Evolutionary conservation across 2,329 filamentous ascomycete genomes (phyloP), one percentile per base, ranked within the genome.

Genomic region (Fonsecaea erecta): DNA sequence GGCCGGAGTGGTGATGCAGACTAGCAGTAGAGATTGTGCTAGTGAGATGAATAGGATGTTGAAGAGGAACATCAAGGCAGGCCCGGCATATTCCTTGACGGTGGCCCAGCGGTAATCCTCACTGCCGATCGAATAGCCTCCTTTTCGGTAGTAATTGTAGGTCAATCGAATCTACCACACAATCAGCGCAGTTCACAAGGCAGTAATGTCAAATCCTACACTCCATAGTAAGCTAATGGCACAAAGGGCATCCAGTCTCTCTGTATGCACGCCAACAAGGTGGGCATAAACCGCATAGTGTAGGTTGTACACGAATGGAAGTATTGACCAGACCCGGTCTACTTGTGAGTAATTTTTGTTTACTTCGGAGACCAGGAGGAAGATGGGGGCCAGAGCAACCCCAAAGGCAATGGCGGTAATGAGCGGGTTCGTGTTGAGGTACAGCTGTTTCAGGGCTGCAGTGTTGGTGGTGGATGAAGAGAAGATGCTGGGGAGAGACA

Each of bases 341-440:
- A 99, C 89, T 79, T 99, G 95, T n/a, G 93, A 97, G 77, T 93
- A 97, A 78, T 99, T 99, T 74, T 85, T 86, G 79, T 96, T 98
- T 80, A 92, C 79, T 77, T 98, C 94, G 0, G 93, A 91, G 4
- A 88, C 81, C 34, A 94, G 74, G 26, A 97, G 81, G 73, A 96
- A 90, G 30, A 95, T 73, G 4, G 84, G 84, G 1, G 87, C 87
- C n/a, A 96, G 77, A 46, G 87, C 83, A 18, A 96, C 72, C 2
- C 91, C 90, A 60, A 91, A 85, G 0, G 87, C 89, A 69, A 96
- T 84, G 2, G 87, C 90, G 0, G 86, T 88, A 30, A 97, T 83
- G 48, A 97, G 81, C 0, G 95, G 95, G 75, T 99, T 98, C 18
- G 94, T 98, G 54, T 87, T 83, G 62, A 90, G 76, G 74, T 98